A percentile compares a stretch with the other conserved stretches of the same genome.
Evolutionary conservation across 2,329 filamentous ascomycete genomes (phyloP).

Genomic region (Colletotrichum liaoningense): DNA sequence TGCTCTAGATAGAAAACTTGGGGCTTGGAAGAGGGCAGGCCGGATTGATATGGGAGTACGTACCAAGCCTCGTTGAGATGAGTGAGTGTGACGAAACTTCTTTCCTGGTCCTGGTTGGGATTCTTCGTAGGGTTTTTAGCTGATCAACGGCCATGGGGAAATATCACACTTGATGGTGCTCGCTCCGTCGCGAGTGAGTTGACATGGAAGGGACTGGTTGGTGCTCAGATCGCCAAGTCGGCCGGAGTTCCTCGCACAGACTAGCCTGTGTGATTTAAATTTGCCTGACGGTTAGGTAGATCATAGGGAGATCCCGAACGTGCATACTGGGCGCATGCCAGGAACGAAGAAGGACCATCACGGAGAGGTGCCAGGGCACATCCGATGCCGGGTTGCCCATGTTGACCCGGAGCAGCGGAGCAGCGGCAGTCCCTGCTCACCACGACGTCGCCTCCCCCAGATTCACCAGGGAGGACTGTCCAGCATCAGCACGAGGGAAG

Average conservation of each 20-base stretch:
- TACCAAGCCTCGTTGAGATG: constrained; percentile 36
- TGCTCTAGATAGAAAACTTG: constrained; percentile 25
- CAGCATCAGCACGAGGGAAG: background rate
- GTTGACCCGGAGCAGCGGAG: constrained; percentile 25
- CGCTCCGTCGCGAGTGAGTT: constrained; percentile 30
- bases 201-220: constrained; percentile 34
- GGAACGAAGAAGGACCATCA: constrained; percentile 7
- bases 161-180: constrained; percentile 18
- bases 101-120: constrained; percentile 6
- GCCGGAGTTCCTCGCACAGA: constrained; percentile 37
- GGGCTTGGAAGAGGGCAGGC: constrained; percentile 29
- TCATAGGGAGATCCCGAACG: constrained; percentile 34
- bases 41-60: constrained; percentile 31
- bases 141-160: constrained; percentile 20
- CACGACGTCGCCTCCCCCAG: constrained; percentile 20
- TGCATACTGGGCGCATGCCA: constrained; percentile 24
- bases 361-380: constrained; percentile 27
- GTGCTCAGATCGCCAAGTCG: constrained; percentile 38
- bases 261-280: constrained; percentile 36
- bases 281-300: constrained; percentile 36
- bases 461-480: background rate
- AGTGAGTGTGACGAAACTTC: constrained; percentile 35
- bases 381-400: constrained; percentile 35
- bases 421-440: constrained; percentile 31
- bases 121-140: constrained; percentile 32